Evolutionary conservation across 768 basidiomycete species (phyloP).

Genomic region (Sarcomyxa edulis): DNA sequence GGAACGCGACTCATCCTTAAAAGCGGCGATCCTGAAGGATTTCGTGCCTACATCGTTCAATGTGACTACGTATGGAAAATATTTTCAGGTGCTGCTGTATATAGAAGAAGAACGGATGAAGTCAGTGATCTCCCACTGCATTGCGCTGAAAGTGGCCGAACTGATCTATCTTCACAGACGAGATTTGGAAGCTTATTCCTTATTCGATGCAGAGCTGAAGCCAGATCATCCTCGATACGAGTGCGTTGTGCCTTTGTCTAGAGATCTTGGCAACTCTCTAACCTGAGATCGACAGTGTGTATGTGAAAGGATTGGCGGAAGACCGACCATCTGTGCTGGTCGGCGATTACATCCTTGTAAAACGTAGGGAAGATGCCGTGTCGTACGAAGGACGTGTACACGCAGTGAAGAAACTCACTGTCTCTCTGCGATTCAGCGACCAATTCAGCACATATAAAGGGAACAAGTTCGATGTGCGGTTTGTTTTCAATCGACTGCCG

Average conservation of each 20-base stretch:
- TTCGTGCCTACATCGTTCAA: constrained; percentile 32
- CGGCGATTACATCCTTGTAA: constrained; percentile 39
- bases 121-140: constrained; percentile 18
- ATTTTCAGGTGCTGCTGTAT: constrained; percentile 42
- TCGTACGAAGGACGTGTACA: constrained; percentile 47
- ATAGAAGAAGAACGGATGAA: constrained; percentile 46
- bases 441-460: constrained; percentile 35
- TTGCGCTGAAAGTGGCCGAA: neutral
- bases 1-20: too few relatives aligned
- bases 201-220: constrained; percentile 28
- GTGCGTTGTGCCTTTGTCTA: constrained; percentile 20
- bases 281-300: constrained; percentile 26
- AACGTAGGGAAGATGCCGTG: constrained; percentile 15
- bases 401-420: constrained; percentile 31
- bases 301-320: constrained; percentile 52
- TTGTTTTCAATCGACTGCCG: constrained; percentile 49
- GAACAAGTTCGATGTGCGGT: constrained; percentile 46
- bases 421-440: constrained; percentile 41
- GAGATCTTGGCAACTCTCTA: neutral
- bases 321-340: constrained; percentile 54
- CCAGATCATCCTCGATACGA: constrained; percentile 35
- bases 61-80: constrained; percentile 31
- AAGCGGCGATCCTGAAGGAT: constrained; percentile 23
- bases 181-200: constrained; percentile 31
- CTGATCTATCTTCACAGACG: constrained; percentile 20